Percentiles rank a stretch among this genome's conserved stretches.
Evolutionary conservation across 2,329 filamentous ascomycete genomes (phyloP).

Genomic region (Chrysoporthe deuterocubensis): DNA sequence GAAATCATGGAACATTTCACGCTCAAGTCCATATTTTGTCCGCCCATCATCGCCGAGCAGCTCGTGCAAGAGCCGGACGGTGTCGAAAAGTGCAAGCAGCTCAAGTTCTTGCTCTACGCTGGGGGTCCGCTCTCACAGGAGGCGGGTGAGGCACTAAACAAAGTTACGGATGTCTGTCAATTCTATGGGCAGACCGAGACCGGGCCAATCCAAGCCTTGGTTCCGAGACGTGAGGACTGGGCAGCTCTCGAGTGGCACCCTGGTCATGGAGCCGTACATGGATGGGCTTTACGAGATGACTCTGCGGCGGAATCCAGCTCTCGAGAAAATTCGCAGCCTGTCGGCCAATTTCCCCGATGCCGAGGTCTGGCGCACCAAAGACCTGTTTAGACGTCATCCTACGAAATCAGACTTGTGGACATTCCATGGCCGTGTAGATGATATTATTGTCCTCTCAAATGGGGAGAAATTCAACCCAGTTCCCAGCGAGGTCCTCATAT

Average conservation of each 20-base stretch:
- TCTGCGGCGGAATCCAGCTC: slow-evolving; percentile 26
- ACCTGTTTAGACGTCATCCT: slow-evolving; percentile 52
- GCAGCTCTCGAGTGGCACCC: slow-evolving; percentile 33
- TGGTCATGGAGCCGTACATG: slow-evolving; percentile 29
- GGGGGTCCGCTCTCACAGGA: slow-evolving; percentile 31
- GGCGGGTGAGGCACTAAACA: slow-evolving; percentile 30
- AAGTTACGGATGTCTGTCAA: slow-evolving; percentile 32
- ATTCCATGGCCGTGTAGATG: slow-evolving; percentile 22
- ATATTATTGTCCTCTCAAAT: slow-evolving; percentile 19
- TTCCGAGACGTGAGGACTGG: slow-evolving; percentile 32
- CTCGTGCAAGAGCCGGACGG: slow-evolving; percentile 26
- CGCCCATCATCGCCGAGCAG: slow-evolving; percentile 30
- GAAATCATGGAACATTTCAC: slow-evolving; percentile 30
- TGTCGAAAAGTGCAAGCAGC: slow-evolving; percentile 28
- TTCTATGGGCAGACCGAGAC: slow-evolving; percentile 33
- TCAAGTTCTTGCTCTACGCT: slow-evolving; percentile 32
- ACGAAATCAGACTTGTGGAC: slow-evolving; percentile 16
- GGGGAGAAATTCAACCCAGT: slow-evolving; percentile 31
- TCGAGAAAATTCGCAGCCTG: slow-evolving; percentile 26
- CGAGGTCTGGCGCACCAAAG: slow-evolving; percentile 31
- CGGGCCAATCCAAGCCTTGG: slow-evolving; percentile 28
- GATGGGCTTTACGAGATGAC: slow-evolving; percentile 31
- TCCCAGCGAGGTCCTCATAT: slow-evolving; percentile 16
- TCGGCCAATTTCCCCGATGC: slow-evolving; percentile 31
- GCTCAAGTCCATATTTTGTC: slow-evolving; percentile 29